A percentile compares a stretch with the other conserved stretches of the same genome.
These are phyloP conservation scores for Cryptosporidium viatorum DNA, from an alignment of 169 alveolate genomes.

Conservation along the genomic window DNA sequence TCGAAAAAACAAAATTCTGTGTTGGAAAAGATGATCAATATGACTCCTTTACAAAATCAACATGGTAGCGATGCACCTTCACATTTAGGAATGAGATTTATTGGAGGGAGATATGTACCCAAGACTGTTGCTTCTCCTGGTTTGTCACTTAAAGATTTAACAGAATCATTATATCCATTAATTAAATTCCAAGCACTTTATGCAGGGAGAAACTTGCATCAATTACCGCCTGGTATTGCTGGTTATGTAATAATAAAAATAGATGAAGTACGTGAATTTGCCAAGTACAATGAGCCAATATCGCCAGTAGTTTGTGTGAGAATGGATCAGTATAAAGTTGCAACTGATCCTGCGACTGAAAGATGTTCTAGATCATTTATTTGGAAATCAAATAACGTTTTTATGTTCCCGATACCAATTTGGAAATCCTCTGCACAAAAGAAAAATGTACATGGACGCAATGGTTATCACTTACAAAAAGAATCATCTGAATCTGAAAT, in stretches of 20 bases:
- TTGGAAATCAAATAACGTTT: conserved; percentile 73
- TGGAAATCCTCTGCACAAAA: conserved; percentile 69
- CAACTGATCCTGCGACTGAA: conserved; percentile 75
- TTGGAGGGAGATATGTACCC: conserved; percentile 75
- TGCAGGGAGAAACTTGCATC: conserved; percentile 73
- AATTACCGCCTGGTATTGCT: conserved; percentile 74
- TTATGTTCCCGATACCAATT: conserved; percentile 74
- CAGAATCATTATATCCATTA: conserved; percentile 73
- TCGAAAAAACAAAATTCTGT: conserved; percentile 67
- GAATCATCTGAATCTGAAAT: conserved; percentile 29
- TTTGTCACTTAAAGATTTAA: conserved; percentile 55
- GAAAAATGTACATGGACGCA: conserved; percentile 14
- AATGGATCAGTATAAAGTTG: conserved; percentile 74
- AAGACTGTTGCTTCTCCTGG: conserved; percentile 74
- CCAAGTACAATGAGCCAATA: conserved; percentile 66
- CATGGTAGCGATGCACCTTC: conserved; percentile 77
- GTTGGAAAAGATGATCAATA: conserved; percentile 66
- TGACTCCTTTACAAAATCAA: conserved; percentile 72
- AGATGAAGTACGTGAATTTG: conserved; percentile 74
- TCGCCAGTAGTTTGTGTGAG: conserved; percentile 74
- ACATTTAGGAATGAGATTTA: conserved; percentile 70
- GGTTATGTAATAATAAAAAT: conserved; percentile 73
- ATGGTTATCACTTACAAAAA: conserved; percentile 1
- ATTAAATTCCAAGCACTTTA: conserved; percentile 74
- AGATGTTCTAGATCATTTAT: conserved; percentile 74